Evolutionary conservation across 495 filamentous ascomycete species (phyloP).

Genomic region (Podospora sp.): DNA sequence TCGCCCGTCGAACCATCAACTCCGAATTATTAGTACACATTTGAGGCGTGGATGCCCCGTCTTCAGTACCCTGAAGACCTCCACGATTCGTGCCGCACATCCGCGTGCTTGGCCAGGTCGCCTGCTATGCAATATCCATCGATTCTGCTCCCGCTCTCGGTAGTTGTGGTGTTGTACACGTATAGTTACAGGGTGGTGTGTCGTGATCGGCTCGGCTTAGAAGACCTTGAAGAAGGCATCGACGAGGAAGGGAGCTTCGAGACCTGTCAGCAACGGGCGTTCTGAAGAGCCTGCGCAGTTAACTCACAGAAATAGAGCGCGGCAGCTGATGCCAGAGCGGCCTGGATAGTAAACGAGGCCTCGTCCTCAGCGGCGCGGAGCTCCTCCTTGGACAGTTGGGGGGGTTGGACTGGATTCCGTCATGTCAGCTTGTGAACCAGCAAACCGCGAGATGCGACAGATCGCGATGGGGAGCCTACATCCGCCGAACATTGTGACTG

Average conservation of each 20-base stretch:
- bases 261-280: background rate
- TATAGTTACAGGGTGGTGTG: background rate
- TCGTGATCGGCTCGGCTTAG: constrained; percentile 41
- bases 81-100: background rate
- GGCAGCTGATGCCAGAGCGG: constrained; percentile 62
- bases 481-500: constrained; percentile 49
- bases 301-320: constrained; percentile 81
- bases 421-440: background rate
- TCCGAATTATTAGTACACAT: background rate
- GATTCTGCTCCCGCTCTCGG: background rate
- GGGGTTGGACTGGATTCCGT: constrained; percentile 46
- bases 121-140: background rate
- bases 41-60: background rate
- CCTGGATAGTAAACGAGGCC: constrained; percentile 67
- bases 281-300: background rate
- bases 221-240: constrained; percentile 76
- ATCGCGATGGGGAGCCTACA: constrained; percentile 35
- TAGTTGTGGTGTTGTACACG: background rate
- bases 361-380: constrained; percentile 67
- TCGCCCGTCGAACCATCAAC: background rate
- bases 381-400: constrained; percentile 55
- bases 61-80: background rate
- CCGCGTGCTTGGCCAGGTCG: background rate
- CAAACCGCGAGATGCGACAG: background rate
- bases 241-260: constrained; percentile 78